A percentile compares a stretch with the other conserved stretches of the same genome.
Conservation (phyloP, 2,329 filamentous ascomycete genomes). For the Bipolaris gigantea region DNA sequence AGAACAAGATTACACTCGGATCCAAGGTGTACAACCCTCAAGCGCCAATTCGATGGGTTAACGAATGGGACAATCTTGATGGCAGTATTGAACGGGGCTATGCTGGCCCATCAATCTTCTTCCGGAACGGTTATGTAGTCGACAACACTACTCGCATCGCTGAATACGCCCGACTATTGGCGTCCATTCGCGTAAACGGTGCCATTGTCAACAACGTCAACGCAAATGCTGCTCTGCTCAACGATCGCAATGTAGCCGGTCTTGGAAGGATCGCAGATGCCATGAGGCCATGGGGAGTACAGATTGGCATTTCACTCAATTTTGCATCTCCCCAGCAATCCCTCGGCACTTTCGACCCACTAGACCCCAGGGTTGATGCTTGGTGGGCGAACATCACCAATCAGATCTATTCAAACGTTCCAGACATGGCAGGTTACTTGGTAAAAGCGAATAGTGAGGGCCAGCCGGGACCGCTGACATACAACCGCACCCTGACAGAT, state of each 20-base stretch:
- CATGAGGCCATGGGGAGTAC: conserved; percentile 68
- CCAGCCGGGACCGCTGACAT: conserved; percentile 68
- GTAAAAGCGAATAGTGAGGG: conserved; percentile 74
- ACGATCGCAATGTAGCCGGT: conserved; percentile 60
- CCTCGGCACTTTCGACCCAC: conserved; percentile 65
- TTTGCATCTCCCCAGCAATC: conserved; percentile 63
- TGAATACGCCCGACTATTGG: conserved; percentile 66
- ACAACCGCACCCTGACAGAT: conserved; percentile 69
- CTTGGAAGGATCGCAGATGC: conserved; percentile 64
- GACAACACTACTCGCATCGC: conserved; percentile 62
- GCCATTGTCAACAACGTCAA: conserved; percentile 74
- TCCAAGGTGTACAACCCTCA: conserved; percentile 58
- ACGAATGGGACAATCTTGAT: conserved; percentile 74
- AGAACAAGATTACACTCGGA: conserved; percentile 56
- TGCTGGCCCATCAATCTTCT: conserved; percentile 69
- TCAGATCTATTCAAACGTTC: conserved; percentile 62
- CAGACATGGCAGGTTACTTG: conserved; percentile 69
- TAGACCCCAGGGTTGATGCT: conserved; percentile 60
- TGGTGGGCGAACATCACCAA: conserved; percentile 67
- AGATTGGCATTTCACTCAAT: conserved; percentile 67
- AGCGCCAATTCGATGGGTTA: conserved; percentile 68
- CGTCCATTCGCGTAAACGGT: conserved; percentile 68
- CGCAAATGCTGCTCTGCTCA: conserved; percentile 63
- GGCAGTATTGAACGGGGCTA: conserved; percentile 70
- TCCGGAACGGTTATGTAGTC: conserved; percentile 59